Evolutionary conservation across 768 basidiomycete species (phyloP).

Genomic region (Hygrophorus pudorinus): DNA sequence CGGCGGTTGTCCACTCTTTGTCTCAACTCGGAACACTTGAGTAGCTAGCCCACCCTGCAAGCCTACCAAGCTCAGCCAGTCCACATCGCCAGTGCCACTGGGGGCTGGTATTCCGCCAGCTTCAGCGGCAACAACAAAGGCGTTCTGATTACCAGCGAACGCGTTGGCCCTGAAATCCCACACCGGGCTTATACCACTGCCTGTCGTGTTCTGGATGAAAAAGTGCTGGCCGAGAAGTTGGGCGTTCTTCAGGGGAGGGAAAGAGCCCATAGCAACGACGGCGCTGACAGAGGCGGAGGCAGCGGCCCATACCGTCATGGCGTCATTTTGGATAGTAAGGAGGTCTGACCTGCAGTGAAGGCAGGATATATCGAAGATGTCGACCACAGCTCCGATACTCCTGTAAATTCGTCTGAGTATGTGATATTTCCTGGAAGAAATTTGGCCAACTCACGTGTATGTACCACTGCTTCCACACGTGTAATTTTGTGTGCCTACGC

Average conservation of each 20-base stretch:
- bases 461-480: constrained; percentile 35
- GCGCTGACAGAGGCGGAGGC: constrained; percentile 11
- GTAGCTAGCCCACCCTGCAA: constrained; percentile 40
- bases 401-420: constrained; percentile 16
- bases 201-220: constrained; percentile 39
- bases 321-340: constrained; percentile 34
- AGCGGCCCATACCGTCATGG: constrained; percentile 16
- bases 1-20: constrained; percentile 45
- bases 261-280: constrained; percentile 11
- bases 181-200: constrained; percentile 33
- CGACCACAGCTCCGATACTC: constrained; percentile 37
- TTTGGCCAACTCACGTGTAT: constrained; percentile 30
- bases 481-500: constrained; percentile 45
- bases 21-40: constrained; percentile 42
- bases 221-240: constrained; percentile 41
- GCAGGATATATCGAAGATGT: constrained; percentile 49
- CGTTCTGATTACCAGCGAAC: constrained; percentile 30
- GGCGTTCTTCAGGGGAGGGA: constrained; percentile 8
- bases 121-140: constrained; percentile 38
- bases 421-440: neutral
- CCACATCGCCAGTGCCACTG: constrained; percentile 32
- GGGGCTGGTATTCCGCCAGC: constrained; percentile 32
- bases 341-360: constrained; percentile 26
- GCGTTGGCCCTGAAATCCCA: constrained; percentile 44
- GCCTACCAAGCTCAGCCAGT: constrained; percentile 43